Evolutionary conservation across 306 rosid species (phyloP), one percentile per base, ranked within the genome.

Genomic region (Fagus sylvatica): DNA sequence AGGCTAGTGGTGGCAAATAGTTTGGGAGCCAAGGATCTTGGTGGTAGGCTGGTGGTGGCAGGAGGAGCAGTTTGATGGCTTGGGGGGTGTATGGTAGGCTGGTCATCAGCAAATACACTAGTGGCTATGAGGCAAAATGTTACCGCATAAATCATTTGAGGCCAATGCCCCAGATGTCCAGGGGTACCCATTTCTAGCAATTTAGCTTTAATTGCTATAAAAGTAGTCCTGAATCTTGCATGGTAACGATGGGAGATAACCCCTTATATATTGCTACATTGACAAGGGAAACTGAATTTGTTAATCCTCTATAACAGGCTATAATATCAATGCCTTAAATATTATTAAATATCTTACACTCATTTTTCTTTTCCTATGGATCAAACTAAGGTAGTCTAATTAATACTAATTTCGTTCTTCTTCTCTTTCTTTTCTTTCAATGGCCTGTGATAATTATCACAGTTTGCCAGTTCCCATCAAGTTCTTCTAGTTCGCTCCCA

Each of bases 101-200:
- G n/a, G n/a, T 2, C 13, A 61, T 60, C 12, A 62, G 78, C 71
- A 16, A 43, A 46, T 33, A 61, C 78, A 56, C 32, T 62, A 16
- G 56, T 60, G 34, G 78, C 71, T 42, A 46, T 30, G 70, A 74
- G 59, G 32, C 43, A 61, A 59, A 59, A 59, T 61, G 59, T 59
- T 36, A 60, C 0, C 7, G 71, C 60, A 61, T 43, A 74, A 30
- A 74, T 2, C 60, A 43, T 1, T 46, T 34, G 71, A 62, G 78
- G 71, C 78, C 78, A 74, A 7, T 46, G 78, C 30, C 17, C 51
- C 33, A 9, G 12, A 16, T 56, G 37, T 56, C 15, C 51, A 16
- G 32, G n/a, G 13, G n/a, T 42, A 10, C 71, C 60, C 78, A 74
- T 74, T 19, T n/a, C 34, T 22, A 16, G 10, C 3, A 55, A 2